Evolutionary conservation across 140 eudicot genomes (phyloP), one percentile per base, ranked within the genome.

Genomic region (Flaveria floridana): DNA sequence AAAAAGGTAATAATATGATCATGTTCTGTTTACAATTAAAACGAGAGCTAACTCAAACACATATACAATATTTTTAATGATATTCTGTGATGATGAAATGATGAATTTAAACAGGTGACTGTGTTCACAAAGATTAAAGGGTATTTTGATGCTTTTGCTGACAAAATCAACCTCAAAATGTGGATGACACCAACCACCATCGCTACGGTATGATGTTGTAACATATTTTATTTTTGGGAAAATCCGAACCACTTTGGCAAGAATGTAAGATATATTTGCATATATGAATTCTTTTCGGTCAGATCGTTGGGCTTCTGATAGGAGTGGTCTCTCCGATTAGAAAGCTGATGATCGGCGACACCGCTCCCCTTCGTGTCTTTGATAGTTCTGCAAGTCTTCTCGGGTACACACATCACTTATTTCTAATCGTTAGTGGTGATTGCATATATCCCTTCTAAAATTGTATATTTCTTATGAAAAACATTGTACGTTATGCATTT

Each of bases 361-460:
- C 65, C 72, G 95, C 97, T 37, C 92, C 95, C 18, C 87, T 91
- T 79, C 91, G 84, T 62, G 92, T 83, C 47, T 73, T 91, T 30
- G 78, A 88, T 8, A 75, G 82, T 68, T 80, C 90, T 42, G 79
- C 88, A 8, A 46, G 69, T 70, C 39, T 88, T 39, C 77, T 88
- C 19, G 95, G 90, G 93, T 87, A 85, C 70, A 48, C 58, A 44
- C 14, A 9, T 44, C 50, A 44, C 0, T 44, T 44, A 44, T 44
- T 7, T 34, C 0, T 34, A 34, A 34, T 34, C 41, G 37, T 30
- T 30, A 30, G 7, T 7, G 41, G 7, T 34, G 7, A 34, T 34
- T 34, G 41, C 41, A 34, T 34, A 34, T 34, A 34, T 34, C 41
- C 41, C 41, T 5, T 34, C 7, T 34, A 34, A 34, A 34, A 1